Evolutionary conservation across 169 alveolate genomes (phyloP), one percentile per base, ranked within the genome.

Genomic region (Babesia divergens): DNA sequence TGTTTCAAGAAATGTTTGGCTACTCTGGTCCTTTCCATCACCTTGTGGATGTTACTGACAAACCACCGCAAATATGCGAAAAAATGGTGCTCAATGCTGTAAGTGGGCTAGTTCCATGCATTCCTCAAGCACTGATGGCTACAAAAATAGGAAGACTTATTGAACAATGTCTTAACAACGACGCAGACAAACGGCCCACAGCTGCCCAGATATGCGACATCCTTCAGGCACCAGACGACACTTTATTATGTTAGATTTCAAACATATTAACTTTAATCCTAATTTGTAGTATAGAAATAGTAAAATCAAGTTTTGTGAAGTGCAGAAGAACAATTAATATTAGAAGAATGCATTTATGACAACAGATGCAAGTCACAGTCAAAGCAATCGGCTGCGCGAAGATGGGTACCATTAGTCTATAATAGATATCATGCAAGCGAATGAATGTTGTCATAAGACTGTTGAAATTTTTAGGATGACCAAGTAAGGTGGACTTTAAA

Each of bases 1-100:
- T 90, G 5, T 74, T 90, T 47, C 92, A 85, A 52, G 94, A 90
- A 74, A 89, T 90, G 87, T 86, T 90, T 72, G 92, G 93, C 29
- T 66, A 64, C 40, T 38, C 85, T 28, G 89, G 91, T 3, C 94
- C 94, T 29, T 90, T 90, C 66, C 93, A 90, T 56, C 90, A 89
- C 65, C 56, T 89, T 53, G 92, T 90, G 43, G 87, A 84, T 28
- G 83, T 65, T 26, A 38, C 69, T 40, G 94, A 90, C 58, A 65
- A 58, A 31, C 84, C 94, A 7, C 75, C 76, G 26, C 81, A 79
- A 44, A 89, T 90, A 20, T 90, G 90, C 52, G 84, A 81, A 38
- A 89, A 89, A 40, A 76, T 90, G 65, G 91, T 90, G 13, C 74
- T 38, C 22, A 89, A 83, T 14, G 92, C 87, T 38, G 70, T 69